Percentiles rank a stretch among this genome's conserved stretches.
phyloP scores from a whole-genome alignment of 176 grass and related monocot genomes.

The Cenchrus fungigraminus region DNA sequence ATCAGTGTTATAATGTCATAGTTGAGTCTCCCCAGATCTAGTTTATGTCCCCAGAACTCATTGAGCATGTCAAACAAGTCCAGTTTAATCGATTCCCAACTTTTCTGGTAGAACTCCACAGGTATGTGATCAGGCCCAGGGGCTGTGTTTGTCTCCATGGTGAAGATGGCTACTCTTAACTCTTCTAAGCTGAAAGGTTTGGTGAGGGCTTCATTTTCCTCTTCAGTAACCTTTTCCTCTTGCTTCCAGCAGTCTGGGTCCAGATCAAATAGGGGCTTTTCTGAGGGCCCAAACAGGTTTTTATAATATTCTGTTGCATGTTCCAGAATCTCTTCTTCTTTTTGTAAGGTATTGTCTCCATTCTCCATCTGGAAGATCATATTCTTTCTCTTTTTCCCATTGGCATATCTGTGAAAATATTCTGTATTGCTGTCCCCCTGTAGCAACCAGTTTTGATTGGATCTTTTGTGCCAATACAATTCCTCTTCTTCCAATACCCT shows the following conservation, averaged over 20 bases:
- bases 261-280: fast-evolving
- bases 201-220: not conserved
- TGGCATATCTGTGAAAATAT: not conserved
- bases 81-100: no score
- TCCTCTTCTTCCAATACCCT: not conserved
- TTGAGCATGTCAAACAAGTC: no score
- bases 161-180: not conserved
- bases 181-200: fast-evolving
- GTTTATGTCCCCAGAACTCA: no score
- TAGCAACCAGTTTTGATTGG: not conserved
- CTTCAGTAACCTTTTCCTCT: fast-evolving
- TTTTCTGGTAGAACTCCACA: not conserved
- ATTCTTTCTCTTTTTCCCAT: not conserved
- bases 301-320: not conserved
- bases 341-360: not conserved
- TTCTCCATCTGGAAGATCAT: not conserved
- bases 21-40: no score
- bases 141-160: not conserved
- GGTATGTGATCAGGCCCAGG: not conserved
- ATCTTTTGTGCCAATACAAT: not conserved
- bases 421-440: not conserved
- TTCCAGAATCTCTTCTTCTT: not conserved
- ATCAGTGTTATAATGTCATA: no score
- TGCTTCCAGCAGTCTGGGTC: not conserved
- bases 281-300: not conserved